A percentile compares a stretch with the other conserved stretches of the same genome.
phyloP scores from a whole-genome alignment of 352 stramenopile genomes.

The Pythium scleroteichum region DNA sequence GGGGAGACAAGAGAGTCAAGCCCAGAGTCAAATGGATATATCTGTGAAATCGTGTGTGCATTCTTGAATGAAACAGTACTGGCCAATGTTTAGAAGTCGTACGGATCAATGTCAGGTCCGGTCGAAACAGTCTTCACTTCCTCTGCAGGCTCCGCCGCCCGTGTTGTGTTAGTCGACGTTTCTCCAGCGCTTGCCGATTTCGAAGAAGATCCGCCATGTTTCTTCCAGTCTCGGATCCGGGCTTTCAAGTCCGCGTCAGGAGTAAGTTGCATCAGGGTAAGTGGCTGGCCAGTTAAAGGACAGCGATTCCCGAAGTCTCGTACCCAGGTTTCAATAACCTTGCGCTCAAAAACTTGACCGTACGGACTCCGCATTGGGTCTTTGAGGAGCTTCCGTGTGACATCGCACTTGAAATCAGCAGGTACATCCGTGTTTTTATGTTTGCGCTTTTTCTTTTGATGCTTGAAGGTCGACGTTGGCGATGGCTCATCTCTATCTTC shows the following conservation, averaged over 20 bases:
- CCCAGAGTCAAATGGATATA: slow-evolving; percentile 26
- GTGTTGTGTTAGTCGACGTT: slow-evolving; percentile 3
- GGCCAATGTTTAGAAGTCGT: slow-evolving; percentile 25
- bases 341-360: slow-evolving; percentile 75
- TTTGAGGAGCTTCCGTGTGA: slow-evolving; percentile 73
- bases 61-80: background rate
- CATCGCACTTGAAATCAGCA: slow-evolving; percentile 67
- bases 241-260: slow-evolving; percentile 55
- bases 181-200: background rate
- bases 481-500: slow-evolving; percentile 37
- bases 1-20: background rate
- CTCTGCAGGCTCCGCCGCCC: slow-evolving; percentile 18
- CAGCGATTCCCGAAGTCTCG: slow-evolving; percentile 83
- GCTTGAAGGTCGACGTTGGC: slow-evolving; percentile 32
- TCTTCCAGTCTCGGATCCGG: slow-evolving; percentile 69
- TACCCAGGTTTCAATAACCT: slow-evolving; percentile 81
- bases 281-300: slow-evolving; percentile 68
- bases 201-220: slow-evolving; percentile 18
- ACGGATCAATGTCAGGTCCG: slow-evolving; percentile 24
- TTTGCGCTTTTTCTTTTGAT: slow-evolving; percentile 41
- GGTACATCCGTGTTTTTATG: slow-evolving; percentile 45
- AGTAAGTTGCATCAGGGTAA: slow-evolving; percentile 50
- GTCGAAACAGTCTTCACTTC: slow-evolving; percentile 4
- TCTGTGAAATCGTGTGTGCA: slow-evolving; percentile 20
- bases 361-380: slow-evolving; percentile 71